These are phyloP conservation scores for Bocquillonia castaneifolia DNA, from an alignment of 441 rosid genomes.

Conservation along the genomic window DNA sequence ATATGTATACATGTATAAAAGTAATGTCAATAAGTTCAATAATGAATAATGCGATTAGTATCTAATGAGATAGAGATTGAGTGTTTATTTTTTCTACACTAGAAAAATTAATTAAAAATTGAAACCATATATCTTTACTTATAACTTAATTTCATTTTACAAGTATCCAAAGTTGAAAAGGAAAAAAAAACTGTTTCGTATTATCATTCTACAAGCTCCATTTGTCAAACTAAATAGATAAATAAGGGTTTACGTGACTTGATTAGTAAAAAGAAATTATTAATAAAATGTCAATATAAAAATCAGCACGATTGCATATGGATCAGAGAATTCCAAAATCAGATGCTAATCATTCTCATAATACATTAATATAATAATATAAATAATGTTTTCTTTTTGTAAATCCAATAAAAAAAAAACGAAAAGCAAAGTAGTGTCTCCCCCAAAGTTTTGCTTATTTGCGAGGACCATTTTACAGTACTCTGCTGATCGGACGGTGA, in stretches of 20 bases:
- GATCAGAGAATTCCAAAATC: constrained; percentile 20
- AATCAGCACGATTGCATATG: constrained; percentile 6
- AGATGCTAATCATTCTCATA: constrained; percentile 18
- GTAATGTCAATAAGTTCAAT: too few species aligned
- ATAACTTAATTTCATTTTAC: too few species aligned
- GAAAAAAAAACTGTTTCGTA: too few species aligned
- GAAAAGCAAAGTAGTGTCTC: not conserved
- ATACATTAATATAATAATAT: not conserved
- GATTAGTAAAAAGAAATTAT: not conserved
- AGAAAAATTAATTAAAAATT: too few species aligned
- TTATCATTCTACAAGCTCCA: too few species aligned
- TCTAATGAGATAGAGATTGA: too few species aligned
- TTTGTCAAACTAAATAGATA: constrained; percentile 9
- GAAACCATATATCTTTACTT: too few species aligned
- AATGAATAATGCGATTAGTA: too few species aligned
- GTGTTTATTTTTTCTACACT: too few species aligned
- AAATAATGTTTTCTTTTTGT: constrained; percentile 12
- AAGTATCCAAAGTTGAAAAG: too few species aligned
- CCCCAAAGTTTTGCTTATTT: not conserved
- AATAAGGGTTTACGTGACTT: constrained; percentile 10
- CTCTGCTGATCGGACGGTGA: constrained; percentile 32
- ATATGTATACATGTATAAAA: too few species aligned
- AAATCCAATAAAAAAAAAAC: not conserved
- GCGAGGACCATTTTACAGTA: constrained; percentile 22
- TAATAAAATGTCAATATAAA: not conserved